Evolutionary conservation across 2,329 filamentous ascomycete species (phyloP).

Genomic region (Nannizzia gypsea): DNA sequence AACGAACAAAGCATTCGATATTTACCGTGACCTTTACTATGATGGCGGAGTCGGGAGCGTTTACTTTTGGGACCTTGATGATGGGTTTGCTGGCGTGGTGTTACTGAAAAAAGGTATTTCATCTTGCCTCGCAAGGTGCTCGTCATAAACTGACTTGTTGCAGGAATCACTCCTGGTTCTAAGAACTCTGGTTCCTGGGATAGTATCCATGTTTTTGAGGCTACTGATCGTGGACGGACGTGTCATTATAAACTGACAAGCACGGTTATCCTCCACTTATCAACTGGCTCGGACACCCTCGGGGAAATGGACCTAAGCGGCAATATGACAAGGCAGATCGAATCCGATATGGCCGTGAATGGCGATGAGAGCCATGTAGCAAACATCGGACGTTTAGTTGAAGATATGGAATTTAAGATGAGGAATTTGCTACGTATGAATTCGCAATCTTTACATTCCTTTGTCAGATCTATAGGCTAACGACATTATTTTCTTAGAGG

Average conservation of each 20-base stretch:
- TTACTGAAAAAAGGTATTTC: constrained; percentile 78
- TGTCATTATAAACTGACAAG: constrained; percentile 97
- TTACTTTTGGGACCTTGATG: constrained; percentile 96
- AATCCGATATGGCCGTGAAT: constrained; percentile 80
- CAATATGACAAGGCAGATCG: constrained; percentile 95
- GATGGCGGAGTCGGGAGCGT: constrained; percentile 93
- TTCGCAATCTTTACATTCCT: background rate
- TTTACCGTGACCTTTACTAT: constrained; percentile 86
- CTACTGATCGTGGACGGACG: constrained; percentile 77
- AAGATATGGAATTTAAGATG: constrained; percentile 99
- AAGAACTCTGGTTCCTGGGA: constrained; percentile 80
- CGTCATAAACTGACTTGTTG: constrained; percentile 4
- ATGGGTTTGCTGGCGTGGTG: constrained; percentile 93
- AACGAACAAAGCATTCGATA: constrained; percentile 92
- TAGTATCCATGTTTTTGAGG: constrained; percentile 97
- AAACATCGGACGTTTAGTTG: constrained; percentile 85
- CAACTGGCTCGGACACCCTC: constrained; percentile 53
- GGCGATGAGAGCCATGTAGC: constrained; percentile 87
- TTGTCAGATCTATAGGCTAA: constrained; percentile 13
- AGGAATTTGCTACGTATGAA: constrained; percentile 67
- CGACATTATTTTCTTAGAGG: constrained; percentile 42
- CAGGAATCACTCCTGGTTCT: constrained; percentile 55
- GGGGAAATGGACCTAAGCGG: constrained; percentile 86
- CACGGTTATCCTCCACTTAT: constrained; percentile 85
- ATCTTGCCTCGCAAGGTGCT: background rate